Conservation (phyloP, 345 rosid species). For the Psidium guajava region DNA sequence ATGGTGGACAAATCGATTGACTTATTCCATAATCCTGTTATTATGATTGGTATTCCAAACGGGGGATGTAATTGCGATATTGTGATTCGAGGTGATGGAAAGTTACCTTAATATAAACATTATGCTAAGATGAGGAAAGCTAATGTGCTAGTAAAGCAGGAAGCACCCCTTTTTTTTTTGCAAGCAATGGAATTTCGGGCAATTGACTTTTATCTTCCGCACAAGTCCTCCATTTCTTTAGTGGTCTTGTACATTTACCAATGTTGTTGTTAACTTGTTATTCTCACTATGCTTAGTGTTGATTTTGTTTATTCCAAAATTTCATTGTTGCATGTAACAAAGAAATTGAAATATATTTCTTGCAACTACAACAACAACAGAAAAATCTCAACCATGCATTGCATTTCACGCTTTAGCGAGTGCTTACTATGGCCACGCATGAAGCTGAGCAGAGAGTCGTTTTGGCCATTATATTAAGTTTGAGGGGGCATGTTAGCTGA, state of each 20-base stretch:
- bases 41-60: no score
- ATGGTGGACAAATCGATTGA: no score
- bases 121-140: no score
- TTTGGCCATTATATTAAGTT: background rate
- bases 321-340: background rate
- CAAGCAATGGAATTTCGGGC: accelerated
- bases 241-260: background rate
- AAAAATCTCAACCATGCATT: background rate
- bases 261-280: background rate
- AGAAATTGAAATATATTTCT: background rate
- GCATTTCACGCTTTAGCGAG: accelerated
- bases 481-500: background rate
- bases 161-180: background rate
- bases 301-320: background rate
- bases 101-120: no score
- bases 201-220: background rate
- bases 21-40: no score
- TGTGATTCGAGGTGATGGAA: no score
- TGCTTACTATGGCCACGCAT: background rate
- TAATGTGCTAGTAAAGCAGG: no score
- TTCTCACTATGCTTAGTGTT: background rate
- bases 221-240: no score
- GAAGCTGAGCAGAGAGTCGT: background rate
- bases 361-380: background rate
- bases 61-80: no score